These are phyloP conservation scores for Blumeriella jaapii DNA, from an alignment of 2,329 filamentous ascomycete genomes.

Conservation along the genomic window DNA sequence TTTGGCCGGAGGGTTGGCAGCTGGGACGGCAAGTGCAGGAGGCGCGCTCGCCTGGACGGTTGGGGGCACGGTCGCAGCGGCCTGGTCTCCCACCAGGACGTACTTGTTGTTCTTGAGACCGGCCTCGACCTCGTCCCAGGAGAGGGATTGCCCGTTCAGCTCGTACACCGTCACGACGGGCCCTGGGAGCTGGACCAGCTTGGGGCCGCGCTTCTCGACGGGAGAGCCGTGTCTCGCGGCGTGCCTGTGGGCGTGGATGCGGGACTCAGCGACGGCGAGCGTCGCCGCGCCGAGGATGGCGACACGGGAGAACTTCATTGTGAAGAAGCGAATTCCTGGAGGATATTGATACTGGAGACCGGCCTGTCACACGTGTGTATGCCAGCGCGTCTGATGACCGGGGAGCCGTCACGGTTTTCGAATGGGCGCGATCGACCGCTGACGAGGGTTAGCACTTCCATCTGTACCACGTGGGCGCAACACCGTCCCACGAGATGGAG, in stretches of 20 bases:
- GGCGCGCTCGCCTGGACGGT: conserved; percentile 24
- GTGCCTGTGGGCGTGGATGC: conserved; percentile 48
- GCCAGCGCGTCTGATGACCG: conserved; percentile 9
- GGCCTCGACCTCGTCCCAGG: conserved; percentile 51
- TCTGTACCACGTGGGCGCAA: too few species aligned
- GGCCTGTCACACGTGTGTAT: conserved; percentile 3
- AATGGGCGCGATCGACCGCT: conserved; percentile 5
- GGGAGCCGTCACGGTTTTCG: conserved; percentile 10
- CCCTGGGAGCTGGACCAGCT: conserved; percentile 36
- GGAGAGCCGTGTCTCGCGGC: conserved; percentile 41
- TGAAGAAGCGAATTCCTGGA: conserved; percentile 25
- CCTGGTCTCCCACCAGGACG: conserved; percentile 47
- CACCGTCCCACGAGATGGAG: too few species aligned
- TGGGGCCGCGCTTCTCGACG: conserved; percentile 34
- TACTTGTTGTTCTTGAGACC: conserved; percentile 64
- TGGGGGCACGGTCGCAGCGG: conserved; percentile 35
- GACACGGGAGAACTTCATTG: conserved; percentile 26
- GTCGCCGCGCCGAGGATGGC: conserved; percentile 30
- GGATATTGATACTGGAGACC: conserved; percentile 17
- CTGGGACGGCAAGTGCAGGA: conserved; percentile 23
- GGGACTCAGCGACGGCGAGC: conserved; percentile 45
- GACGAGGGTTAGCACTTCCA: too few species aligned
- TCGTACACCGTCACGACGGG: conserved; percentile 61
- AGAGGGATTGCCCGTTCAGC: conserved; percentile 51
- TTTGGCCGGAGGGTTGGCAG: conserved; percentile 14